Conservation (phyloP, 2,329 filamentous ascomycete genomes). For the Phialophora tarda region DNA sequence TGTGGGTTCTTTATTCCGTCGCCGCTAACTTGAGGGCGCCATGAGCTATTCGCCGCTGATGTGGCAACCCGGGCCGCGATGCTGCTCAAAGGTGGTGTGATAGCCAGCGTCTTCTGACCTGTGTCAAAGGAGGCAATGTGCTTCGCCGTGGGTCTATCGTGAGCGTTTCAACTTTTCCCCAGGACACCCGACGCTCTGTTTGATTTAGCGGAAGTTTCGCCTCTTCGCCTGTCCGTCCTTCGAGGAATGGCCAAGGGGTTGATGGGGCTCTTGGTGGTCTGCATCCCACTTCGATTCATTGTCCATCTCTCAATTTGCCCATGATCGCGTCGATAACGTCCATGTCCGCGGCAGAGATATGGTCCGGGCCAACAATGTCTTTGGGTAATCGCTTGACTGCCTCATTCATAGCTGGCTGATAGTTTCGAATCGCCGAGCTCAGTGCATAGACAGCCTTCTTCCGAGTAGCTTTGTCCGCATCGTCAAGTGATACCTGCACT, state of each 20-base stretch:
- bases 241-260: not conserved
- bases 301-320: constrained; percentile 56
- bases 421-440: constrained; percentile 85
- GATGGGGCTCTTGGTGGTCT: not conserved
- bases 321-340: constrained; percentile 79
- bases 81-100: constrained; percentile 2
- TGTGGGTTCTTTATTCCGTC: not conserved
- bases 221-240: not conserved
- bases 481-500: constrained; percentile 67
- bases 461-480: constrained; percentile 68
- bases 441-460: constrained; percentile 90
- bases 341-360: constrained; percentile 86
- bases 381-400: constrained; percentile 70
- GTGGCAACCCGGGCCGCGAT: not conserved
- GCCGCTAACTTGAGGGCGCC: not conserved
- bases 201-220: not conserved
- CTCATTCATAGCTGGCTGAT: constrained; percentile 73
- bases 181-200: not conserved
- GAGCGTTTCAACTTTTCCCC: constrained; percentile 3
- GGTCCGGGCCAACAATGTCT: constrained; percentile 63
- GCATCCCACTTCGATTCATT: constrained; percentile 8
- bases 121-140: not conserved
- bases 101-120: constrained; percentile 2
- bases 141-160: constrained; percentile 3
- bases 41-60: not conserved